Evolutionary conservation across 177 flowering plant species (phyloP), one percentile per base, ranked within the genome.

Genomic region (Vitis hybrid): DNA sequence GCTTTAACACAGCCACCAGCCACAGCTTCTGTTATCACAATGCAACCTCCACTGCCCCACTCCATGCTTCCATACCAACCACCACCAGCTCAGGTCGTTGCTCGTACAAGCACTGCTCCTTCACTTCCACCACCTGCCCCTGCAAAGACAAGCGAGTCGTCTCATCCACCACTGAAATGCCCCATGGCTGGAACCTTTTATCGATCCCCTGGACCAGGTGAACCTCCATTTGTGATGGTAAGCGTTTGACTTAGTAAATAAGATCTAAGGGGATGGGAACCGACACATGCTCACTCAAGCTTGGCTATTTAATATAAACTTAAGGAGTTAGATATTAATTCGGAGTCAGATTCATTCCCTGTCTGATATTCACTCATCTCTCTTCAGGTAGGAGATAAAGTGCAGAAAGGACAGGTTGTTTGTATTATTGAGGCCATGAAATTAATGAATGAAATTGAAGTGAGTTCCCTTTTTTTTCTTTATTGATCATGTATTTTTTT

Each of bases 131-230:
- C 83, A 30, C 74, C 79, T 48, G 72, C 86, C 13, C 86, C 90
- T 66, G 75, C 81, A 58, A 81, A 82, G 67, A 34, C 87, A 61
- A 67, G 71, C 70, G 50, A 66, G 50, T 85, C 90, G 18, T 88
- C 95, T 49, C 86, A 74, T 81, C 92, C 95, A n/a, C 79, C 92
- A 15, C 79, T 91, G 52, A 90, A 90, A 70, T 84, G 88, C 66
- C 98, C 98, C 56, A 93, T 93, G 97, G 91, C 98, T 54, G 97
- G 98, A 60, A 91, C 95, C 45, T 89, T 93, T 70, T 93, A 93
- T 66, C 79, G 88, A 9, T 69, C 75, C 71, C 88, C 97, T 67
- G 97, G 80, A 65, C 98, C 98, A 66, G 95, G 97, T 30, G 98
- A 81, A 72, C 91, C 97, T 23, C 82, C 93, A 78, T 90, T 93